Conservation (phyloP, 208 protist species). For the Angomonas ambiguus region DNA sequence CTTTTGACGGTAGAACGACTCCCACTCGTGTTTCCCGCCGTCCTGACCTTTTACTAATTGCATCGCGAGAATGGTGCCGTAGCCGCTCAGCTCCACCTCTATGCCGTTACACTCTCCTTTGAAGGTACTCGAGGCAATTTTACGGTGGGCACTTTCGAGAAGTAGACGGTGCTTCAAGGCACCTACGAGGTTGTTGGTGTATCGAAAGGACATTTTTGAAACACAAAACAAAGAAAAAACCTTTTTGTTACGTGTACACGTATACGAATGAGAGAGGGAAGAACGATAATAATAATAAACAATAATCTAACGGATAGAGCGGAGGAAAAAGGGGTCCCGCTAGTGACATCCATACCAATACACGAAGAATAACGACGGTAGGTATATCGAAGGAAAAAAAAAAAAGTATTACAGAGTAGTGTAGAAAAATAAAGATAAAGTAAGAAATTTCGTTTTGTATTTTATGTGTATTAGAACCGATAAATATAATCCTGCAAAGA, state of each 20-base stretch:
- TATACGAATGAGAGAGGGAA: neutral
- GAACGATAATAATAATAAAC: neutral
- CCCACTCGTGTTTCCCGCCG: slow-evolving; percentile 33
- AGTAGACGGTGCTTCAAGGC: slow-evolving; percentile 70
- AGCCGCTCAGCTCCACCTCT: slow-evolving; percentile 66
- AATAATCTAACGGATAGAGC: neutral
- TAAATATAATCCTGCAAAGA: no score
- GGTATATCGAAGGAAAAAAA: slow-evolving; percentile 6
- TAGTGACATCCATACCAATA: no score
- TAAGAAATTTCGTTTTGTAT: slow-evolving; percentile 2
- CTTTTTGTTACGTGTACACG: neutral
- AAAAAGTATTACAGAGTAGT: slow-evolving; percentile 7
- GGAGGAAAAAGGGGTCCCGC: neutral
- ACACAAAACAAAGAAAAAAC: slow-evolving; percentile 7
- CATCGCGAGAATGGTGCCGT: slow-evolving; percentile 64
- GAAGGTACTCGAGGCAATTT: slow-evolving; percentile 52
- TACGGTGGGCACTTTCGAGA: slow-evolving; percentile 65
- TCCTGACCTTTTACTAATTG: slow-evolving; percentile 30
- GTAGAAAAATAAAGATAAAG: slow-evolving; percentile 11
- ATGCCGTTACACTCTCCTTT: slow-evolving; percentile 67
- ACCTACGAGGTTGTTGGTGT: slow-evolving; percentile 83
- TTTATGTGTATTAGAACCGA: no score
- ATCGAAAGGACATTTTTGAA: slow-evolving; percentile 79
- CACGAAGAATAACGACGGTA: slow-evolving; percentile 10
- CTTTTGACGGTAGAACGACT: slow-evolving; percentile 44